phyloP scores from a whole-genome alignment of 129 eudicot genomes.

The Chrysanthemum lavandulifolium region DNA sequence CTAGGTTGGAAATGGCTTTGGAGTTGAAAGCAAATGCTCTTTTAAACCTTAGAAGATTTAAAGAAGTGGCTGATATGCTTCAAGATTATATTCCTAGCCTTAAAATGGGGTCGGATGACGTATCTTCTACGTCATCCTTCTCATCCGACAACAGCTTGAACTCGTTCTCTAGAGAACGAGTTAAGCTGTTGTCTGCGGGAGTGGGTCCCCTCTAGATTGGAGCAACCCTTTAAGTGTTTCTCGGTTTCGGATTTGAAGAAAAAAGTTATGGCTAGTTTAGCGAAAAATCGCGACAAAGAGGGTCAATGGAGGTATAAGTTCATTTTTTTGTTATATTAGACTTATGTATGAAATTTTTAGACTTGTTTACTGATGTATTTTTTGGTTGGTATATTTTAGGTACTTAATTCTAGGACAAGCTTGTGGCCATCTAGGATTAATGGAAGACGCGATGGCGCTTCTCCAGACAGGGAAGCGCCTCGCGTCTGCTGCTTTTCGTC shows the following conservation, averaged over 20 bases:
- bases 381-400: conserved; percentile 35
- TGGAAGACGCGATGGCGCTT: conserved; percentile 91
- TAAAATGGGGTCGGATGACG: conserved; percentile 51
- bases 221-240: conserved; percentile 62
- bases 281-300: conserved; percentile 54
- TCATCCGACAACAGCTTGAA: conserved; percentile 58
- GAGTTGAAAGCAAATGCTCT: conserved; percentile 73
- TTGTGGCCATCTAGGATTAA: conserved; percentile 81
- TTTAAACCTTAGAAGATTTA: conserved; percentile 59
- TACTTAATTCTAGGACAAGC: conserved; percentile 87
- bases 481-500: conserved; percentile 84
- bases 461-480: conserved; percentile 90
- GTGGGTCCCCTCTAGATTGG: conserved; percentile 36
- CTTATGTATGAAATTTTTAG: background rate
- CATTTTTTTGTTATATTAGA: background rate
- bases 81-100: conserved; percentile 87
- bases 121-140: conserved; percentile 22
- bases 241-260: conserved; percentile 90
- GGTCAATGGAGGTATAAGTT: conserved; percentile 82
- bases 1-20: conserved; percentile 53
- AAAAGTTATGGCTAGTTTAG: conserved; percentile 62
- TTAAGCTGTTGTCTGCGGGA: conserved; percentile 50
- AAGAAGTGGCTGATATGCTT: conserved; percentile 84
- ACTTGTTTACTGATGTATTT: background rate
- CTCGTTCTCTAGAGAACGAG: conserved; percentile 52